Evolutionary conservation across 768 basidiomycete genomes (phyloP), one percentile per base, ranked within the genome.

Genomic region (Gloeopeniophorella convolvens): DNA sequence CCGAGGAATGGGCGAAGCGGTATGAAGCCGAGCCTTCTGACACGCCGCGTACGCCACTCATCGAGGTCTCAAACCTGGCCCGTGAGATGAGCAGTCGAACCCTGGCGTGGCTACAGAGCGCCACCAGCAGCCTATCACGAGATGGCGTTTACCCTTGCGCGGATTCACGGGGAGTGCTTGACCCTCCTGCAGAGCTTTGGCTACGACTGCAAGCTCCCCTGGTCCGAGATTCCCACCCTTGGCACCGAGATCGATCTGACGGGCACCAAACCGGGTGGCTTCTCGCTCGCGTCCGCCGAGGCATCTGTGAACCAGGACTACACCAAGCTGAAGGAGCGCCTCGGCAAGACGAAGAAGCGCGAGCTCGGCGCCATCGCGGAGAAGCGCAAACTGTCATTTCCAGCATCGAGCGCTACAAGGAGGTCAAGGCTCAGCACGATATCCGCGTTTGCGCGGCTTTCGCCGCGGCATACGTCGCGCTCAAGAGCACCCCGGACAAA

Each of bases 1-100:
- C 92, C 0, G 90, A 95, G 65, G 91, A 97, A 70, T 97, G 94
- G 96, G 89, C 93, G 4, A 69, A 69, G 8, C 73, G 77, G 36
- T 74, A 79, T 55, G 75, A 76, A 18, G 51, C 39, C 18, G 63
- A 62, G 11, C 57, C 68, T 0, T 51, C 42, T 20, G 51, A 68
- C 6, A 51, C 68, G 11, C 51, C 61, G 1, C 54, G 46, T 5
- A 57, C 60, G 4, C 67, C 76, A 34, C 72, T 88, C 40, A 72
- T 79, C 18, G 76, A 85, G 42, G 62, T 60, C 27, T 82, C 80
- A 11, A 63, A 72, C 13, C 72, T 89, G 45, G 86, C 83, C 2
- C 71, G 75, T 54, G 78, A 85, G 15, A 72, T 98, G 42, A 82
- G 82, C 48, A 58, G 68, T n/a, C 83, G 77, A 61, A 79, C 85